These are phyloP conservation scores for Solanum neorickii DNA, from an alignment of 257 asterid genomes.

Conservation along the genomic window DNA sequence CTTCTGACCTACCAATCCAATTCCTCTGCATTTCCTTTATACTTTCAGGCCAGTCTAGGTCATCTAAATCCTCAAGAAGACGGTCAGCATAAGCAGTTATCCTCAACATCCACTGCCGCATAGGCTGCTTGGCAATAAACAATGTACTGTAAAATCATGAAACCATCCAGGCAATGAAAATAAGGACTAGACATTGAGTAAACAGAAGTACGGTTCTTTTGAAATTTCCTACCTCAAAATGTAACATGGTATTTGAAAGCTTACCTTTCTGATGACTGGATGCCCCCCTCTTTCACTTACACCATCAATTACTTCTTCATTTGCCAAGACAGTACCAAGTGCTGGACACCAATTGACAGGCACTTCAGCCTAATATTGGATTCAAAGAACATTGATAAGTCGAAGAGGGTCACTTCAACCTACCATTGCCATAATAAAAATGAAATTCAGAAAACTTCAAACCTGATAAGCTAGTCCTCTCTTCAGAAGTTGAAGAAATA, in stretches of 20 bases:
- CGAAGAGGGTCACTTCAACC: background rate
- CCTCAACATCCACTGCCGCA: conserved; percentile 99
- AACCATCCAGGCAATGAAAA: conserved; percentile 54
- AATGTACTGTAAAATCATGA: conserved; percentile 92
- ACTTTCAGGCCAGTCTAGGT: conserved; percentile 99
- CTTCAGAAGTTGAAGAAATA: conserved; percentile 91
- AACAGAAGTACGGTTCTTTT: background rate
- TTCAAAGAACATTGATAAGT: background rate
- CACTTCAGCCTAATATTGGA: conserved; percentile 72
- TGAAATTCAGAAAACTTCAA: background rate
- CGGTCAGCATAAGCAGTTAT: conserved; percentile 98
- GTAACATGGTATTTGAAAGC: conserved; percentile 4
- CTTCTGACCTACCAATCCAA: conserved; percentile 98
- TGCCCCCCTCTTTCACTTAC: conserved; percentile 99
- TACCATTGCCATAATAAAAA: background rate
- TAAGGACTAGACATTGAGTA: conserved; percentile 3
- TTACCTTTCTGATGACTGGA: conserved; percentile 88
- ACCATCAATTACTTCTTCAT: conserved; percentile 97
- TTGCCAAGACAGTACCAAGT: conserved; percentile 96
- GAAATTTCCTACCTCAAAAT: background rate
- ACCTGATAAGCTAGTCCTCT: conserved; percentile 97
- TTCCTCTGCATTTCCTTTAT: conserved; percentile 98
- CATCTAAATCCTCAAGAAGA: conserved; percentile 90
- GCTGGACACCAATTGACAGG: conserved; percentile 99
- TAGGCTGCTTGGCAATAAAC: conserved; percentile 99